A percentile compares a stretch with the other conserved stretches of the same genome.
These are phyloP conservation scores for Trichosanthes truncata DNA, from an alignment of 306 rosid genomes.

Conservation along the genomic window DNA sequence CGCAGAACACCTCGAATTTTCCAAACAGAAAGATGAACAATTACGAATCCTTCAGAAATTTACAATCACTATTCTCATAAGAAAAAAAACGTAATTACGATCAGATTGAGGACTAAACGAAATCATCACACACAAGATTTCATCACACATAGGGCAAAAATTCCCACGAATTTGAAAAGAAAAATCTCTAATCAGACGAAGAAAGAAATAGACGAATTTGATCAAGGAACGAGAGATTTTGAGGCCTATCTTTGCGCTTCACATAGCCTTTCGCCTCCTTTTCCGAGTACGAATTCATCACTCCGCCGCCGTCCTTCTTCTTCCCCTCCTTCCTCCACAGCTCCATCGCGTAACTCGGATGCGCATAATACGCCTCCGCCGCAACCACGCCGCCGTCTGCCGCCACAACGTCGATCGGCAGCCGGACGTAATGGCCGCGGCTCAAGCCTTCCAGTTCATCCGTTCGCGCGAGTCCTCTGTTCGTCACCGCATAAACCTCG, in stretches of 20 bases:
- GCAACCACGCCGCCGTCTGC: slow-evolving; percentile 6
- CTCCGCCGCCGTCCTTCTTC: slow-evolving; percentile 17
- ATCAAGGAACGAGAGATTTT: slow-evolving; percentile 51
- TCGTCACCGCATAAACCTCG: slow-evolving; percentile 57
- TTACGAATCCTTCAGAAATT: background rate
- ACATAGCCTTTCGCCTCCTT: slow-evolving; percentile 58
- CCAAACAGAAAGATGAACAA: background rate
- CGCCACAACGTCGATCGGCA: slow-evolving; percentile 21
- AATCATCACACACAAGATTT: background rate
- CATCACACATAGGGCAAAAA: background rate
- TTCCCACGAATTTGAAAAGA: background rate
- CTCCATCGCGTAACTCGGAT: slow-evolving; percentile 49
- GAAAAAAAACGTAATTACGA: background rate
- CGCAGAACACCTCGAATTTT: background rate
- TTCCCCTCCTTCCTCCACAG: slow-evolving; percentile 52
- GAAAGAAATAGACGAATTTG: slow-evolving; percentile 54
- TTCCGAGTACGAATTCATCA: slow-evolving; percentile 34
- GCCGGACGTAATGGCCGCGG: slow-evolving; percentile 54
- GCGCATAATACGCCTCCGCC: slow-evolving; percentile 70
- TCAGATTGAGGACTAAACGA: background rate
- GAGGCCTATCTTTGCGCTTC: slow-evolving; percentile 73
- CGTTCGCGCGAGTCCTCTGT: slow-evolving; percentile 27
- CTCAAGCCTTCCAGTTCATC: slow-evolving; percentile 62
- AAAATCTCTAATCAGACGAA: background rate
- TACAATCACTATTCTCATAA: background rate